These are phyloP conservation scores for Pholiota adiposa DNA, from an alignment of 1,284 basidiomycete genomes.

Conservation along the genomic window DNA sequence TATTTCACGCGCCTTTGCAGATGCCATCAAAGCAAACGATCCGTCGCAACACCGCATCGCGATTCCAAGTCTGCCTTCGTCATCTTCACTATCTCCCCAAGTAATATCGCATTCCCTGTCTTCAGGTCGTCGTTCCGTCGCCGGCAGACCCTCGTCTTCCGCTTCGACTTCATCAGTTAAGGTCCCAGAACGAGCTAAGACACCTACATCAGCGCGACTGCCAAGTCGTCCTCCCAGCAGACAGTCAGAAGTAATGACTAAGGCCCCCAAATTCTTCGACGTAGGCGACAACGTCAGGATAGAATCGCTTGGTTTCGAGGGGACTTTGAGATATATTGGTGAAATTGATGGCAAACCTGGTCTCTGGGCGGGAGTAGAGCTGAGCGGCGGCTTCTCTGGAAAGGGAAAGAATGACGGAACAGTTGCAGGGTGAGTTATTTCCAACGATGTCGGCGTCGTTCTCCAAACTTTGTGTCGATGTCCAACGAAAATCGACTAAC, in stretches of 20 bases:
- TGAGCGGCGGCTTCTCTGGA: constrained; percentile 85
- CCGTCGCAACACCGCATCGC: constrained; percentile 65
- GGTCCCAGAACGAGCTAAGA: constrained; percentile 50
- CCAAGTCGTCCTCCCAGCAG: constrained; percentile 64
- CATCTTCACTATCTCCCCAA: constrained; percentile 55
- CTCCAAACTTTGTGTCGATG: constrained; percentile 7
- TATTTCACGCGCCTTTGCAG: constrained; percentile 68
- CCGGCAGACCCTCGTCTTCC: constrained; percentile 52
- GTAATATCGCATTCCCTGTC: constrained; percentile 42
- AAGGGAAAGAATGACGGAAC: constrained; percentile 96
- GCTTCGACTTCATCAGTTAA: constrained; percentile 45
- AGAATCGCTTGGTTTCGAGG: constrained; percentile 86
- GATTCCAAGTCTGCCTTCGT: constrained; percentile 44
- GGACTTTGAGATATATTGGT: constrained; percentile 78
- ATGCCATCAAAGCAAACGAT: constrained; percentile 79
- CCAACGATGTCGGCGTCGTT: background rate
- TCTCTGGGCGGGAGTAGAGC: constrained; percentile 89
- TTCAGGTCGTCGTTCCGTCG: constrained; percentile 42
- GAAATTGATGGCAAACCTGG: constrained; percentile 87
- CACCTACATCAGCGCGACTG: constrained; percentile 52
- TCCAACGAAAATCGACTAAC: constrained; percentile 8
- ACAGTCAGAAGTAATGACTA: constrained; percentile 58
- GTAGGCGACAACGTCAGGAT: constrained; percentile 85
- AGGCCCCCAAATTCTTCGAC: constrained; percentile 55
- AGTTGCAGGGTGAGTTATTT: constrained; percentile 77